Evolutionary conservation across 2,329 filamentous ascomycete genomes (phyloP), one percentile per base, ranked within the genome.

Genomic region (Exutisphaerella laricina): DNA sequence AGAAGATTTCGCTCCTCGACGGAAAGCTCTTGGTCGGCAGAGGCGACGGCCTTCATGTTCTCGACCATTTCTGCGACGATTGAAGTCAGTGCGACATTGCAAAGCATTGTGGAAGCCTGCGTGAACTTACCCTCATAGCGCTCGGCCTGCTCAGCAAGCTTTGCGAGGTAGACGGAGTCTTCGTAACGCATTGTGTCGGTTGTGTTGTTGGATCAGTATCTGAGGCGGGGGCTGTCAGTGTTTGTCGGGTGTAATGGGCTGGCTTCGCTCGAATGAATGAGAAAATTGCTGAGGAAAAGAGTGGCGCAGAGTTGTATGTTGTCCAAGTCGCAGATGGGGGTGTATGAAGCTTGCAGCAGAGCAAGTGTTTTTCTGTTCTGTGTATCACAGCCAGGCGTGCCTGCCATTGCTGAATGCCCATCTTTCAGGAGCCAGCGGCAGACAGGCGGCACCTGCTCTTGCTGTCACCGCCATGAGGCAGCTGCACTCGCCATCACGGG

Each of bases 131-230:
- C 92, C 79, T 98, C 92, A 75, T 98, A 98, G 71, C 92, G 90
- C 84, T 98, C 92, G 73, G 92, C 92, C 83, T 98, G 92, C 84
- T 98, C 92, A 70, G 92, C 92, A 72, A 98, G 86, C 88, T 97
- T 97, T 75, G 92, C 92, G 71, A 97, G 85, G 74, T 97, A 97
- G 68, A 98, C 92, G 66, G 89, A 90, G 77, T 97, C 89, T 81
- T 97, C 90, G 80, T 95, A 88, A 82, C 86, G 88, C 90, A 97
- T 97, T 77, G 77, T 57, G 51, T n/a, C n/a, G n/a, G n/a, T 35
- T 22, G 48, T 33, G 34, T 44, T 21, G 36, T 39, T 38, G 25
- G 39, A 25, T 48, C 39, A 26, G 39, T 42, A 32, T 41, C 45
- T 48, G 41, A 39, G 25, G 28, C 23, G 29, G 13, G 23, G 23